phyloP scores from a whole-genome alignment of 441 rosid genomes.

The Melastoma candidum region DNA sequence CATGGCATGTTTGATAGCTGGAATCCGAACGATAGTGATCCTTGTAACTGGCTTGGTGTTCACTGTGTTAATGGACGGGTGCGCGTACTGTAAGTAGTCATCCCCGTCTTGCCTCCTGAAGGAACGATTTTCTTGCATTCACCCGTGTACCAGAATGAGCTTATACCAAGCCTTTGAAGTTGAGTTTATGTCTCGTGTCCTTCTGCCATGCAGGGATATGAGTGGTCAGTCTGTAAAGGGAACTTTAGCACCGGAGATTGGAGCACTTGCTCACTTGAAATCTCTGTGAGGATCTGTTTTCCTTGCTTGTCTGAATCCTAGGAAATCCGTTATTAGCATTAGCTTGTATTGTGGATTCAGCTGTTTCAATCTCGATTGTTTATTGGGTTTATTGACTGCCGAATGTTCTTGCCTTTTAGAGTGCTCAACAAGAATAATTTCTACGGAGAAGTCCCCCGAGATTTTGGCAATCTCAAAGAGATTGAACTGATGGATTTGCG shows the following conservation, averaged over 20 bases:
- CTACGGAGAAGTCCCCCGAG: conserved; percentile 57
- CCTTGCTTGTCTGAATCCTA: too few species aligned
- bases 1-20: conserved; percentile 50
- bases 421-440: conserved; percentile 34
- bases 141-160: neutral
- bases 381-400: neutral
- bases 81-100: conserved; percentile 58
- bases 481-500: conserved; percentile 66
- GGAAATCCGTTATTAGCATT: neutral
- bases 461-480: conserved; percentile 42
- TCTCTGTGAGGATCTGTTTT: conserved; percentile 49
- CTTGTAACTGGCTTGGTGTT: conserved; percentile 74
- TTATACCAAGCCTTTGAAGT: too few species aligned
- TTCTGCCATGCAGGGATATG: conserved; percentile 42
- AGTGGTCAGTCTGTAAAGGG: conserved; percentile 57
- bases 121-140: neutral
- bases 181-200: too few species aligned
- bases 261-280: conserved; percentile 51
- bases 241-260: conserved; percentile 54
- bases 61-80: conserved; percentile 58
- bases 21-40: conserved; percentile 37
- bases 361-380: too few species aligned
- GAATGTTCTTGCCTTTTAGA: neutral
- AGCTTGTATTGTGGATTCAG: too few species aligned
- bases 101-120: neutral